Percentiles rank a stretch among this genome's conserved stretches.
Conservation (phyloP, 2,329 filamentous ascomycete genomes). For the Cucurbitaria berberidis region DNA sequence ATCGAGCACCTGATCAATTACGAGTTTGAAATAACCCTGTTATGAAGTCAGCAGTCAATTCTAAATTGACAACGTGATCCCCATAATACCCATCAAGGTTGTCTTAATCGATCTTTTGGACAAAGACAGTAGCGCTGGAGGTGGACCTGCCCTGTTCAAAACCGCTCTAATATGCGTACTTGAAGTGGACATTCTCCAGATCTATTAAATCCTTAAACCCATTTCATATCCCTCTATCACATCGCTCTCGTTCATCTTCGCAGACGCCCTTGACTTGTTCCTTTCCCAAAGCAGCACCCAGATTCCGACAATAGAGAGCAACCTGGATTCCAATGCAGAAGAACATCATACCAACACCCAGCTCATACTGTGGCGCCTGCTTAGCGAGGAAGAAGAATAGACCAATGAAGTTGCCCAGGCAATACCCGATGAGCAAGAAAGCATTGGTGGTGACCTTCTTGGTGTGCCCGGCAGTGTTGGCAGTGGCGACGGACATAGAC, state of each 20-base stretch:
- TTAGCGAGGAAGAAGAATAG: conserved; percentile 50
- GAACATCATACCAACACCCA: conserved; percentile 51
- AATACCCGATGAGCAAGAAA: conserved; percentile 52
- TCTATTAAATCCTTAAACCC: conserved; percentile 48
- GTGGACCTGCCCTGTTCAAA: too few species aligned
- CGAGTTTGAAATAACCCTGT: too few species aligned
- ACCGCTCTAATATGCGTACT: conserved; percentile 19
- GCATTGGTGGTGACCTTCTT: conserved; percentile 65
- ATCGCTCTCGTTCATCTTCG: conserved; percentile 9
- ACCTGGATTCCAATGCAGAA: neutral
- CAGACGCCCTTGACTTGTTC: neutral
- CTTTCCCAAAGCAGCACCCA: neutral
- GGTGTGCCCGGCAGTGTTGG: conserved; percentile 51
- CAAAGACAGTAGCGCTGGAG: too few species aligned
- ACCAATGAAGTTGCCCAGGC: conserved; percentile 50
- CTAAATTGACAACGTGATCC: too few species aligned
- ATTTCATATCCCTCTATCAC: conserved; percentile 39
- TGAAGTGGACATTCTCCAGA: conserved; percentile 36
- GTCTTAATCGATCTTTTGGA: too few species aligned
- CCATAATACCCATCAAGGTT: too few species aligned
- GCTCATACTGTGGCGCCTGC: conserved; percentile 44
- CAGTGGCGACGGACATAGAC: conserved; percentile 26
- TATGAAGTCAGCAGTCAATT: too few species aligned
- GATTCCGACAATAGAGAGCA: neutral
- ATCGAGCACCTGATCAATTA: neutral